Conservation (phyloP, 2,329 filamentous ascomycete genomes). For the Aspergillaceae sp. region DNA sequence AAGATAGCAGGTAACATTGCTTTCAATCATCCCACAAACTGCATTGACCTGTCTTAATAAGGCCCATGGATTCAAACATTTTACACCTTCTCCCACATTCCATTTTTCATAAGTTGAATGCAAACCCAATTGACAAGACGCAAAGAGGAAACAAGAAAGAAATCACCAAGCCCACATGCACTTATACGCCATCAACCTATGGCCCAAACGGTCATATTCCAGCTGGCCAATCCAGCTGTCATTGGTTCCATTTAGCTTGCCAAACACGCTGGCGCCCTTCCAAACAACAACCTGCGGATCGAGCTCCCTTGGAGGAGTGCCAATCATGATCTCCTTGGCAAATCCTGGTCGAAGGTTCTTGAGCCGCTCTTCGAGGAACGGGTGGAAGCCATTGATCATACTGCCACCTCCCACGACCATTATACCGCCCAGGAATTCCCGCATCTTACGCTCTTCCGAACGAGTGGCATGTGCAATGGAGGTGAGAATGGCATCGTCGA, state of each 20-base stretch:
- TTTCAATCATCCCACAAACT: not conserved
- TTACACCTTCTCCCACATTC: not conserved
- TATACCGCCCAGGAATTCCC: constrained; percentile 80
- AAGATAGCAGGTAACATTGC: no score
- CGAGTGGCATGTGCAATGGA: constrained; percentile 80
- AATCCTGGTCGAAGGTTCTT: constrained; percentile 55
- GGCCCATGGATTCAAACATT: not conserved
- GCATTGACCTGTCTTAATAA: no score
- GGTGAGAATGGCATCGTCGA: constrained; percentile 83
- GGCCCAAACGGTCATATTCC: constrained; percentile 81
- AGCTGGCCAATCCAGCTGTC: constrained; percentile 86
- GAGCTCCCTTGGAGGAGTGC: constrained; percentile 74
- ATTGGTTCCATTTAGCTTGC: constrained; percentile 74
- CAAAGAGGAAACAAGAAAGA: constrained; percentile 3
- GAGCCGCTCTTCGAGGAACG: constrained; percentile 74
- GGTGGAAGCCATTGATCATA: constrained; percentile 69
- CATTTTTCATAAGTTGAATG: not conserved
- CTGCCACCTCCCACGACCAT: constrained; percentile 84
- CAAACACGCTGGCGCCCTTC: constrained; percentile 97
- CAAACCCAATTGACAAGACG: constrained; percentile 1
- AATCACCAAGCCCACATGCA: constrained; percentile 52
- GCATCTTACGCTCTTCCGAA: constrained; percentile 84
- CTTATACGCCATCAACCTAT: constrained; percentile 77
- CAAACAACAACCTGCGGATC: constrained; percentile 95
- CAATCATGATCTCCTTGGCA: constrained; percentile 59